These are phyloP conservation scores for Rhodamnia rubescens DNA, from an alignment of 345 rosid species.

Conservation along the genomic window DNA sequence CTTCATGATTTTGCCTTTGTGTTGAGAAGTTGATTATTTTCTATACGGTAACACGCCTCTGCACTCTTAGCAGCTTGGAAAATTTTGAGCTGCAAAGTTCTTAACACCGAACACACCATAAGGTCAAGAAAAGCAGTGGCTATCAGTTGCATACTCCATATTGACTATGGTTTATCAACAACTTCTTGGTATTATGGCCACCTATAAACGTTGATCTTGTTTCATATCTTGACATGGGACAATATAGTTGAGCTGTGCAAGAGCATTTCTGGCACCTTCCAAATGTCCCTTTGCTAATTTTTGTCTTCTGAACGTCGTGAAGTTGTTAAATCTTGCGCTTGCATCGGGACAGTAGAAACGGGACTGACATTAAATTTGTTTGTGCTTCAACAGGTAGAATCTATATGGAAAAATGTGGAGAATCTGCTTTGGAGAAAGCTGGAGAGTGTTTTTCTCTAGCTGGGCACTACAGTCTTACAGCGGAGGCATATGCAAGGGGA, in stretches of 20 bases:
- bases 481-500: too few species aligned
- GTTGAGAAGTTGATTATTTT: too few species aligned
- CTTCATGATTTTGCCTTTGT: too few species aligned
- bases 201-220: background rate
- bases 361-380: too few species aligned
- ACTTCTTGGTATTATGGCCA: background rate
- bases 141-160: background rate
- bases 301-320: background rate
- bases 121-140: background rate
- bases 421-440: too few species aligned
- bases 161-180: background rate
- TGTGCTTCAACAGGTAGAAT: too few species aligned
- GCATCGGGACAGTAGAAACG: too few species aligned
- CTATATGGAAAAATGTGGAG: too few species aligned
- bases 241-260: background rate
- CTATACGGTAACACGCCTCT: background rate
- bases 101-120: background rate
- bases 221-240: background rate
- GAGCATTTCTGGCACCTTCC: background rate
- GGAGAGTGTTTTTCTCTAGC: too few species aligned
- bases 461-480: too few species aligned
- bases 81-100: background rate
- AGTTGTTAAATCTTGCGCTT: too few species aligned
- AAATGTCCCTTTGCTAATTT: background rate
- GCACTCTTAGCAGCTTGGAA: background rate